Conservation (phyloP, 495 filamentous ascomycete genomes). For the Trichocladium uniseriatum region DNA sequence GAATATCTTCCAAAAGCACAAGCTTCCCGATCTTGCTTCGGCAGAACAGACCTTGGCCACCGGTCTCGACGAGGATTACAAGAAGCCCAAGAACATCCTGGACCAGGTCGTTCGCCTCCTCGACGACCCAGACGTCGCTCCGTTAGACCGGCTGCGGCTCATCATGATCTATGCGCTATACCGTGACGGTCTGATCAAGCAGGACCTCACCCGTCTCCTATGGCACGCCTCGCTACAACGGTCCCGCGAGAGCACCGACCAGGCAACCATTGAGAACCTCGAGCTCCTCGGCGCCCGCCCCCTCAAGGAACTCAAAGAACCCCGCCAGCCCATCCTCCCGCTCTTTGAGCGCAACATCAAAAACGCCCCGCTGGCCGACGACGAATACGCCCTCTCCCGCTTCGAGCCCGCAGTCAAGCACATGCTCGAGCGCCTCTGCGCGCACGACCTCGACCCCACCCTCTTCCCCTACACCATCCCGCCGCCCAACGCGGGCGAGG, state of each 20-base stretch:
- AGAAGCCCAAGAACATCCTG: slow-evolving; percentile 79
- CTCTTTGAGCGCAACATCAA: slow-evolving; percentile 56
- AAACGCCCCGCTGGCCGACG: slow-evolving; percentile 39
- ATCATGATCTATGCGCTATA: slow-evolving; percentile 80
- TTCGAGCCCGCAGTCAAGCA: slow-evolving; percentile 64
- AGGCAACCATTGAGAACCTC: slow-evolving; percentile 64
- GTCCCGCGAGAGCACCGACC: slow-evolving; percentile 42
- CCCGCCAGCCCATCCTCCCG: slow-evolving; percentile 51
- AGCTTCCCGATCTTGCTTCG: slow-evolving; percentile 76
- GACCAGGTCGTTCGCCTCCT: slow-evolving; percentile 78
- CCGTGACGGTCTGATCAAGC: slow-evolving; percentile 76
- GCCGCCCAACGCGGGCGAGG: slow-evolving; percentile 45
- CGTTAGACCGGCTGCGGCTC: slow-evolving; percentile 70
- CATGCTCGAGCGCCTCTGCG: slow-evolving; percentile 69
- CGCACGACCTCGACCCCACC: slow-evolving; percentile 54
- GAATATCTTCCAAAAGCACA: slow-evolving; percentile 76
- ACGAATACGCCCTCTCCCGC: slow-evolving; percentile 57
- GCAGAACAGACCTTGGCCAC: slow-evolving; percentile 82
- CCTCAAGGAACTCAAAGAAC: slow-evolving; percentile 67
- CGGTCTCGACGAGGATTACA: slow-evolving; percentile 84
- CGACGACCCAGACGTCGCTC: slow-evolving; percentile 64
- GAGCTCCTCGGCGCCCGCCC: slow-evolving; percentile 72
- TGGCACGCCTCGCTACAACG: slow-evolving; percentile 71
- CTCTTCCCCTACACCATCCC: slow-evolving; percentile 78
- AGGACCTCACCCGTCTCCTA: slow-evolving; percentile 76